Conservation (phyloP, 495 filamentous ascomycete genomes). For the Podospora pseudocomata region DNA sequence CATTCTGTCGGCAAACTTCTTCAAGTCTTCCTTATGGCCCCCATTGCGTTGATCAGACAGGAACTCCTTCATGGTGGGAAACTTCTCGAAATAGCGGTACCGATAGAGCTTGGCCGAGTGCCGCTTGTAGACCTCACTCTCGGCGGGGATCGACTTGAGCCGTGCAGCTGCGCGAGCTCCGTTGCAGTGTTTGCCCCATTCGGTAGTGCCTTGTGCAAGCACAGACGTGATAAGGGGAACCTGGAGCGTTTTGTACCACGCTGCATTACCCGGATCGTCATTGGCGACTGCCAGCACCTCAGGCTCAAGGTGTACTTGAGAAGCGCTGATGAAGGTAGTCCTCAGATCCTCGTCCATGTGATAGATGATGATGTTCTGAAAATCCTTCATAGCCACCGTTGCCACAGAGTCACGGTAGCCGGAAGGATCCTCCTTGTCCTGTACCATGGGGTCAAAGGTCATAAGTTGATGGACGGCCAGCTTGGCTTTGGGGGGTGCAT, state of each 20-base stretch:
- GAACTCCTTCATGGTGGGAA: background rate
- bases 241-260: background rate
- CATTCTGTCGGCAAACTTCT: background rate
- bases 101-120: background rate
- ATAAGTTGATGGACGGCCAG: background rate
- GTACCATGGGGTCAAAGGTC: background rate
- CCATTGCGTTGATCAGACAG: background rate
- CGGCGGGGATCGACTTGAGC: background rate
- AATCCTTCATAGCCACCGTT: background rate
- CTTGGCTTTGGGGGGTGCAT: background rate
- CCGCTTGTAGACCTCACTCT: constrained; percentile 1
- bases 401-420: background rate
- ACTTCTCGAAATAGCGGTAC: background rate
- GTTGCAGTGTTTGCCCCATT: background rate
- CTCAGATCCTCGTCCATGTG: background rate
- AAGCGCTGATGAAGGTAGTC: background rate
- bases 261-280: background rate
- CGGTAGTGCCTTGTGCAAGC: background rate
- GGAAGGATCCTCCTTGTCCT: background rate
- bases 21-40: background rate
- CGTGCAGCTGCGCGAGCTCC: background rate
- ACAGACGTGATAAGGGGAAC: background rate
- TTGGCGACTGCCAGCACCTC: background rate
- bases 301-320: background rate
- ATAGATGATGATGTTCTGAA: background rate